phyloP scores from a whole-genome alignment of 257 asterid species.

The Voacanga thouarsii region DNA sequence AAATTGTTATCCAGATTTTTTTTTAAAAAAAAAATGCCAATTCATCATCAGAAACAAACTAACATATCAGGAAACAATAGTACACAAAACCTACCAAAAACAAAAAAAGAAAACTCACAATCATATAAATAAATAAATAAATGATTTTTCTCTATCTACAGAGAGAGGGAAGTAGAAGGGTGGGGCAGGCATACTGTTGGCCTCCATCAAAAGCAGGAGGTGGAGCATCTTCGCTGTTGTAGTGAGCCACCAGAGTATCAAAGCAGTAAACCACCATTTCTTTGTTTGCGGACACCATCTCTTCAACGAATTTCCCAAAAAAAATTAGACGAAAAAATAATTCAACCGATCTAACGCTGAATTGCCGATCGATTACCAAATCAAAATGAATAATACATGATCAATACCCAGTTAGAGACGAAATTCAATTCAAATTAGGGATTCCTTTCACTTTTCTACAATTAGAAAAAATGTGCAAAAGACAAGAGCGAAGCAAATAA shows the following conservation, averaged over 20 bases:
- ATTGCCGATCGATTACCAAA: constrained; percentile 1
- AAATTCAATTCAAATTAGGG: constrained; percentile 8
- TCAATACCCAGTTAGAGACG: background rate
- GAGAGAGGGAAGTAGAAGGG: too few species aligned
- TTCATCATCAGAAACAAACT: background rate
- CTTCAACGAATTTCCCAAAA: constrained; percentile 9
- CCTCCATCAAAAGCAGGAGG: constrained; percentile 93
- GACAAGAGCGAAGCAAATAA: background rate
- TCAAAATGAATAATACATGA: constrained; percentile 1
- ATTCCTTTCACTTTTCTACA: background rate
- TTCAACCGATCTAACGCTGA: constrained; percentile 4
- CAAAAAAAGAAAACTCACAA: background rate
- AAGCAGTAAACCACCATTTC: constrained; percentile 97
- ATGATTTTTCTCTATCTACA: background rate
- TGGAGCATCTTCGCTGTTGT: constrained; percentile 68
- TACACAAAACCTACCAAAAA: background rate
- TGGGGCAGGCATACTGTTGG: constrained; percentile 56
- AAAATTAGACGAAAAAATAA: background rate
- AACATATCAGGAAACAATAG: background rate
- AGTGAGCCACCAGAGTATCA: constrained; percentile 91
- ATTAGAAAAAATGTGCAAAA: background rate
- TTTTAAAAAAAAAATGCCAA: background rate
- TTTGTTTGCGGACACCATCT: constrained; percentile 91
- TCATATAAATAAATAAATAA: background rate
- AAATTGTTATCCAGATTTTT: too few species aligned